These are phyloP conservation scores for Baudoinia panamericana DNA, from an alignment of 495 filamentous ascomycete species.

Conservation along the genomic window DNA sequence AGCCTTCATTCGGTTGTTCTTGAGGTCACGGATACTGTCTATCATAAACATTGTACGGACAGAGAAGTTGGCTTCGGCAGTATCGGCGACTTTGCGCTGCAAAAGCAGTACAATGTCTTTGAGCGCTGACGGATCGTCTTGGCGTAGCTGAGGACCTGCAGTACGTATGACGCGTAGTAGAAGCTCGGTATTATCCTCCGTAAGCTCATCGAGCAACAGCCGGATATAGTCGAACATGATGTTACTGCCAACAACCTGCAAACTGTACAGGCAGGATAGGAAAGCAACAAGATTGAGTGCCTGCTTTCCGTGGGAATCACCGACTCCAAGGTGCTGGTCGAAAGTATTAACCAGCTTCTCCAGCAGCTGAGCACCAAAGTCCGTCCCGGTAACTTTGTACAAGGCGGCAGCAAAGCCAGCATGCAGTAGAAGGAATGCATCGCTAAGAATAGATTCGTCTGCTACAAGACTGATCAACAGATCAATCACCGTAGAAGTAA, in stretches of 20 bases:
- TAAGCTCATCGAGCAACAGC: conserved; percentile 57
- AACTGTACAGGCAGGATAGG: conserved; percentile 78
- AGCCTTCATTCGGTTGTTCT: conserved; percentile 82
- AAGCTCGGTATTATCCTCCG: conserved; percentile 83
- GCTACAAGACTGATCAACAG: conserved; percentile 62
- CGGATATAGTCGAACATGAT: conserved; percentile 84
- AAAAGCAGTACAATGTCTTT: conserved; percentile 80
- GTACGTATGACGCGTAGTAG: conserved; percentile 70
- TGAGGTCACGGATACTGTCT: conserved; percentile 83
- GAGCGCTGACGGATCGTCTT: conserved; percentile 79
- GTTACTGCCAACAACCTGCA: conserved; percentile 70
- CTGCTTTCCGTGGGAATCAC: conserved; percentile 44
- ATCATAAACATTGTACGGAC: conserved; percentile 97
- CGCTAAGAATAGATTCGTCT: conserved; percentile 60
- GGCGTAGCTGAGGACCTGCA: conserved; percentile 67
- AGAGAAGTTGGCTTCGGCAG: conserved; percentile 57
- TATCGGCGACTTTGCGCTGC: conserved; percentile 52
- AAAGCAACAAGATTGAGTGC: conserved; percentile 68
- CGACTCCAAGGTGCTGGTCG: conserved; percentile 38
- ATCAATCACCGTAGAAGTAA: conserved; percentile 63
- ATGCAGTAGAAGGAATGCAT: conserved; percentile 81
- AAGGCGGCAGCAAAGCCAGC: conserved; percentile 81
- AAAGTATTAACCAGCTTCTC: conserved; percentile 65
- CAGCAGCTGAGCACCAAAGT: conserved; percentile 74
- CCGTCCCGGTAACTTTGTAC: conserved; percentile 73